Evolutionary conservation across 345 rosid genomes (phyloP), one percentile per base, ranked within the genome.

Genomic region (Pseudoturritis turrita): DNA sequence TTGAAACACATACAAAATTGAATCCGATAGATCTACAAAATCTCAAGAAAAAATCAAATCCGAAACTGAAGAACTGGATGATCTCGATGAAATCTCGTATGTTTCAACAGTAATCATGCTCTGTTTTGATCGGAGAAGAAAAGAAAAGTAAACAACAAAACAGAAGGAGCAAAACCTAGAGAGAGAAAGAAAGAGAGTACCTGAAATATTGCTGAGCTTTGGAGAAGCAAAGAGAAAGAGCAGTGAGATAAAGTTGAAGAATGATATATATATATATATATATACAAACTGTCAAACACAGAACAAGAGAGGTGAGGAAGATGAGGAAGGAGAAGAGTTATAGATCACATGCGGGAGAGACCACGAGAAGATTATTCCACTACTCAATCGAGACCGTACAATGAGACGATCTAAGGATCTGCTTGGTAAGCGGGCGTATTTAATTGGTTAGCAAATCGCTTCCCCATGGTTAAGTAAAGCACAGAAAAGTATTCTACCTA

Each of bases 201-300:
- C 74, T 18, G 52, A 68, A n/a, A 13, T 7, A 23, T 22, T 8
- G 33, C 4, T 51, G 40, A 41, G 5, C 8, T 74, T n/a, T 9
- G 15, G 57, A 56, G 65, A 53, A 68, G 56, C 23, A 37, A 28
- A 45, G 60, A 62, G 75, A 69, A 69, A 69, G 75, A 46, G 74
- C 79, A 53, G 70, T 69, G 75, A 70, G 17, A 28, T 6, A 50
- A 70, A 70, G 70, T 45, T 47, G 66, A 76, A 55, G 40, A 63
- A 70, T 12, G 53, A 65, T 53, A 7, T 47, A 46, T 73, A 55
- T 45, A 28, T 29, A 6, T 57, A 49, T 64, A 45, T 45, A 56
- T 51, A 59, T 17, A 59, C 36, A 41, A 2, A 55, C 46, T 13
- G 46, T 37, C 25, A 57, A 65, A 50, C 14, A 50, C 55, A 41